Evolutionary conservation across 2,329 filamentous ascomycete species (phyloP).

Genomic region (Boeremia lycopersici): DNA sequence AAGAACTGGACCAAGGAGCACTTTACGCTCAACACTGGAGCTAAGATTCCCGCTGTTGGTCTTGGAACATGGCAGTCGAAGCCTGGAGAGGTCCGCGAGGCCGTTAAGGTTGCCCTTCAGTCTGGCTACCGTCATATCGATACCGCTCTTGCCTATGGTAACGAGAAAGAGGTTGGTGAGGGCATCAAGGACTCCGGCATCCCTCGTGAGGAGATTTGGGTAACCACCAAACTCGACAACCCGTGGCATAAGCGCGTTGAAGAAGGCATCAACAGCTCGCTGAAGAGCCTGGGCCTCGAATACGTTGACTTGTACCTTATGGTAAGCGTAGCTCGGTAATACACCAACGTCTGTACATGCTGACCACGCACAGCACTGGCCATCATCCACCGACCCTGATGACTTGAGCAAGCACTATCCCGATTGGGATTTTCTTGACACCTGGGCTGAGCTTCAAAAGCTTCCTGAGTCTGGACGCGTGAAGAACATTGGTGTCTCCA

Average conservation of each 20-base stretch:
- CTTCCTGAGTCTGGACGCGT: conserved; percentile 72
- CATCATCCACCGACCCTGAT: conserved; percentile 65
- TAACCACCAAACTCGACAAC: conserved; percentile 86
- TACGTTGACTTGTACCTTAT: conserved; percentile 75
- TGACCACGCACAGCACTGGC: conserved; percentile 58
- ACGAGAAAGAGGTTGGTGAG: conserved; percentile 74
- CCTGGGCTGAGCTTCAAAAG: conserved; percentile 75
- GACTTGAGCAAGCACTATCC: conserved; percentile 70
- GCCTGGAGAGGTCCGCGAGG: conserved; percentile 70
- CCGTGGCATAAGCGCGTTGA: conserved; percentile 69
- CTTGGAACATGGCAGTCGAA: conserved; percentile 81
- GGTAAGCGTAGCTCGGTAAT: conserved; percentile 26
- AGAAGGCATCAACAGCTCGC: conserved; percentile 64
- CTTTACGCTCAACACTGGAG: conserved; percentile 59
- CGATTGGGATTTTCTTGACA: conserved; percentile 84
- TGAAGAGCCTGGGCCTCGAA: conserved; percentile 67
- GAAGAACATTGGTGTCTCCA: conserved; percentile 82
- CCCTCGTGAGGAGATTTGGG: conserved; percentile 70
- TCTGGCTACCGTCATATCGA: conserved; percentile 78
- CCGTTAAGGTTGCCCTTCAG: conserved; percentile 72
- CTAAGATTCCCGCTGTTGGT: conserved; percentile 77
- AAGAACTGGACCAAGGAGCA: conserved; percentile 47
- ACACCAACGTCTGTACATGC: not conserved
- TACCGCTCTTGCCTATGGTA: conserved; percentile 78
- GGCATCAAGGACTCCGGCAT: conserved; percentile 72